Evolutionary conservation across 495 filamentous ascomycete species (phyloP).

Genomic region (Astrocystis sublimbata): DNA sequence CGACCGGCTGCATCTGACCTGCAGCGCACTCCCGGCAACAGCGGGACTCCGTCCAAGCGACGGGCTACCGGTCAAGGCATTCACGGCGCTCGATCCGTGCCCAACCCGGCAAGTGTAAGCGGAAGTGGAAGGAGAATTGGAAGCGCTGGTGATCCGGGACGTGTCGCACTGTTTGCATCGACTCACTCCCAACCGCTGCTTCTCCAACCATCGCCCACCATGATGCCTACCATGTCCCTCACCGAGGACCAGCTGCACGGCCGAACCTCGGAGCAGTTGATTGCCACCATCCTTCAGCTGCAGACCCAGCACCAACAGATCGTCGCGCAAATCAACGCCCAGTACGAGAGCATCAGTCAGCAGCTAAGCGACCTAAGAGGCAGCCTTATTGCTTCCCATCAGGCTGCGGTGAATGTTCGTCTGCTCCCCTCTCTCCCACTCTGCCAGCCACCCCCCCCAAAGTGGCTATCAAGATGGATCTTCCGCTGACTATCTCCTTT

Average conservation of each 20-base stretch:
- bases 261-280: constrained; percentile 35
- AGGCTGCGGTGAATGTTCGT: constrained; percentile 33
- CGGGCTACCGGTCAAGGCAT: constrained; percentile 33
- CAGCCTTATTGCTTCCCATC: constrained; percentile 34
- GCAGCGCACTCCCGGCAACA: constrained; percentile 37
- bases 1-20: constrained; percentile 39
- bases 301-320: constrained; percentile 37
- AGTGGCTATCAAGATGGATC: neutral
- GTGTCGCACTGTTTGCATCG: constrained; percentile 1
- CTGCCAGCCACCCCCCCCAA: neutral
- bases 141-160: constrained; percentile 22
- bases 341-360: constrained; percentile 34
- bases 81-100: constrained; percentile 24
- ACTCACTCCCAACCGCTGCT: constrained; percentile 16
- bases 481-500: neutral
- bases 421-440: neutral
- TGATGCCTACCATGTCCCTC: constrained; percentile 25
- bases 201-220: constrained; percentile 31
- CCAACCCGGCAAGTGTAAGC: constrained; percentile 22
- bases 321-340: constrained; percentile 33
- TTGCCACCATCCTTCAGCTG: constrained; percentile 36
- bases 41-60: constrained; percentile 37
- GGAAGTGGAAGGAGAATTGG: too few species aligned
- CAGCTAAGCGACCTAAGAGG: constrained; percentile 33
- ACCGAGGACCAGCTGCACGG: constrained; percentile 35